phyloP scores from a whole-genome alignment of 768 basidiomycete genomes.

The Mycena rebaudengoi region DNA sequence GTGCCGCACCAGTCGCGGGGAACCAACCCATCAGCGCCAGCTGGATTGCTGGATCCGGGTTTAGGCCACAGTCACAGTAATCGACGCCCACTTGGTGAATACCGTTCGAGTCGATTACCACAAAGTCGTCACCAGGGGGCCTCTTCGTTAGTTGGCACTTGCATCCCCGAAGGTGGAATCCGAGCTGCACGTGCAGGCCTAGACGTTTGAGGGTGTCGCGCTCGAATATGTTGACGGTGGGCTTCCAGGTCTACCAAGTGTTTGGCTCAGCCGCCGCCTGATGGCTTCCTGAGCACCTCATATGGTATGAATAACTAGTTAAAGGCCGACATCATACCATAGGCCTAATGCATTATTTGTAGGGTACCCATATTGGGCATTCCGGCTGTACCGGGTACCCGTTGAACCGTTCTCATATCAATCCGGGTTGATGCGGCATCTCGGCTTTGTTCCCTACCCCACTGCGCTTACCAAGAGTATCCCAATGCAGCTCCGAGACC shows the following conservation, averaged over 20 bases:
- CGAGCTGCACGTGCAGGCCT: not conserved
- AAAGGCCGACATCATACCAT: no score
- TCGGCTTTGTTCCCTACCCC: no score
- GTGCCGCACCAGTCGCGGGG: not conserved
- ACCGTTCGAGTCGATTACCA: not conserved
- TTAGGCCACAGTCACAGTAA: conserved; percentile 2
- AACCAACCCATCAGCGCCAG: conserved; percentile 1
- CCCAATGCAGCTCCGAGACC: no score
- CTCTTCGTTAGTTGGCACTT: not conserved
- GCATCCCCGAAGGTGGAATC: not conserved
- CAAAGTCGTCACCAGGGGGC: not conserved
- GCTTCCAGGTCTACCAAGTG: not conserved
- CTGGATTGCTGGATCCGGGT: not conserved
- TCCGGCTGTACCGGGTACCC: no score
- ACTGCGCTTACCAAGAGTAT: no score
- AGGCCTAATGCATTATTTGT: no score
- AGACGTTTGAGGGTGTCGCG: not conserved
- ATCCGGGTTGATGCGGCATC: no score
- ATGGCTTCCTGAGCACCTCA: conserved; percentile 2
- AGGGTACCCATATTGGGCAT: no score
- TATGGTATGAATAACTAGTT: not conserved
- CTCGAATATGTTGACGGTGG: not conserved
- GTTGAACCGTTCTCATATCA: no score
- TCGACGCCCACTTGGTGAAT: conserved; percentile 3
- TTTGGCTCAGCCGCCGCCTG: no score